Base-by-base conservation (phyloP, 2,329 filamentous ascomycete genomes). In the Neurospora sp. region DNA sequence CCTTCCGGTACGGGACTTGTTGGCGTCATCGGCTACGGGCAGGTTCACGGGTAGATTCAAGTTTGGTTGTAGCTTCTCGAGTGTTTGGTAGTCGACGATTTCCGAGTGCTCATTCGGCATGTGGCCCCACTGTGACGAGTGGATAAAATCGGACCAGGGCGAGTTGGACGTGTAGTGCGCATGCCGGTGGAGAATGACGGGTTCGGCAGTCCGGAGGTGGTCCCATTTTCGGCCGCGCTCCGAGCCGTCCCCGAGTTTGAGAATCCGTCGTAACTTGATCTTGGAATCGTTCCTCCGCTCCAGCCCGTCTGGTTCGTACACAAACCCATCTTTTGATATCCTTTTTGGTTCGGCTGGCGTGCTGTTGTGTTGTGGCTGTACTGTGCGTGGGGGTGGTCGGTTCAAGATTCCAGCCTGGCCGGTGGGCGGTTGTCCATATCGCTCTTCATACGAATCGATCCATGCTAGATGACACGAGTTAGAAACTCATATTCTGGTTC, bases 171-270 rank as follows among this genome's bases (percentile, higher is more conserved):
- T 80, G 4, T 80, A 76, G 12, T 82, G 80, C 70, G 79, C 78
- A 72, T 84, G 83, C 52, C 81, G 81, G 33, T 85, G 80, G 66
- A 88, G 84, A 72, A 89, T 87, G 72, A 88, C 86, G 4, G 87
- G 86, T 71, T 88, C 86, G 40, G 84, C 82, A 2, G 85, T 84
- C 68, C 87, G 84, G 68, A 88, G 77, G 74, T 89, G 86, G 74
- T 89, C 87, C 86, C 86, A 88, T 79, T 84, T 84, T 71, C 85
- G 82, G 3, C 86, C 86, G 66, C 77, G 83, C 77, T 78, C 82
- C 69, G 81, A 77, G 38, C 79, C 83, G 65, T 85, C 82, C 73
- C 85, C 83, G 72, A 77, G 79, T 69, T 74, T 80, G 68, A 87
- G 81, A 28, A 87, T 78, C 68, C 81, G 80, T 68, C 83, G 82